Base-by-base conservation (phyloP, 164 flowering plant species). In the Platanus orientalis region DNA sequence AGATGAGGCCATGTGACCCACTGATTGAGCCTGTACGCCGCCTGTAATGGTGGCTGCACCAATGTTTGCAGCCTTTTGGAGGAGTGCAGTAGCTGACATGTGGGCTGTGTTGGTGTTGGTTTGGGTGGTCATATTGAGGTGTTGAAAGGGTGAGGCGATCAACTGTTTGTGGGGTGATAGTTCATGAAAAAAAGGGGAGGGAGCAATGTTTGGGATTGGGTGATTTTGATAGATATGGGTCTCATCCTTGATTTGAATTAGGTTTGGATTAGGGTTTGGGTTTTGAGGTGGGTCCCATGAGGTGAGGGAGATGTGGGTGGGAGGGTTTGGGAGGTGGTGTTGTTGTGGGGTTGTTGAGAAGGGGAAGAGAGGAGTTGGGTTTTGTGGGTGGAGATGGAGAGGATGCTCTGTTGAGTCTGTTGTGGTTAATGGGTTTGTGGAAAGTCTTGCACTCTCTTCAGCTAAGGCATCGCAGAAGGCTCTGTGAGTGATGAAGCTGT, bases 381-480 rank as follows among this genome's bases (percentile, higher is more conserved):
- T 42, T 51, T 69, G 64, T 36, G 56, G 28, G 24, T 62, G 60
- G 19, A 58, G 60, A 48, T 61, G 68, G 54, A 69, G 61, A 56
- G 60, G 26, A 42, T 54, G 68, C 4, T 52, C 24, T 21, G 60
- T 28, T 34, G 10, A 10, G 10, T 34, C 60, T 27, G 66, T 47
- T 45, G 65, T 47, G 28, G 67, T 39, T 25, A 67, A 30, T 40
- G 65, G 69, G 48, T 47, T 69, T 20, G 82, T 67, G 5, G 83
- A 76, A 24, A 83, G 72, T 52, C 86, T 86, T 60, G 89, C 95
- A 71, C 88, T 86, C 75, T 85, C 95, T 78, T n/a, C n/a, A n/a
- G n/a, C n/a, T n/a, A n/a, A n/a, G n/a, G n/a, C n/a, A n/a, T n/a
- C n/a, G n/a, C n/a, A n/a, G n/a, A n/a, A n/a, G n/a, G n/a, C n/a